Percentiles rank a stretch among this genome's conserved stretches.
Conservation (phyloP, 257 asterid species). For the Solanum arcanum region DNA sequence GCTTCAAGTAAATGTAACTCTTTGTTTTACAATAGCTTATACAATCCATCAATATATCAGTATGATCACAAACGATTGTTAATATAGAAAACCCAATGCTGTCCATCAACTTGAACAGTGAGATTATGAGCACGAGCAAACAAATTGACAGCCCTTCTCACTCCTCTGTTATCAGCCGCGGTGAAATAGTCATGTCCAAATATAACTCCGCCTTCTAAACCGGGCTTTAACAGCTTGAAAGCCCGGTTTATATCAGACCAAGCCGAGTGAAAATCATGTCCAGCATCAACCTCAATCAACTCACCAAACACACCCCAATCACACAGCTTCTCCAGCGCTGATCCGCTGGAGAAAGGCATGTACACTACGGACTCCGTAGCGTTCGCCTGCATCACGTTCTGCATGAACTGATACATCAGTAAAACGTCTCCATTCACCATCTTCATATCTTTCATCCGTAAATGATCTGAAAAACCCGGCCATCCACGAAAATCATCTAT, state of each 20-base stretch:
- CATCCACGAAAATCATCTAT: constrained; percentile 74
- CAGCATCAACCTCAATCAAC: constrained; percentile 57
- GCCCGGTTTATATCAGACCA: constrained; percentile 59
- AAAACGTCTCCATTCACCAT: constrained; percentile 50
- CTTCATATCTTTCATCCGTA: constrained; percentile 28
- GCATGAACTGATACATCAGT: constrained; percentile 59
- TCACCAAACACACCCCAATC: constrained; percentile 64
- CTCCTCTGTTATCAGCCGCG: constrained; percentile 37
- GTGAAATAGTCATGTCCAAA: constrained; percentile 48
- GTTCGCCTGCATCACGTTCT: constrained; percentile 32
- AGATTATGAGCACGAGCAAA: constrained; percentile 34
- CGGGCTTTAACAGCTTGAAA: constrained; percentile 31
- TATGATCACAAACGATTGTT: not conserved
- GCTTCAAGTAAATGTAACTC: not conserved
- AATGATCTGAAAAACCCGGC: constrained; percentile 44
- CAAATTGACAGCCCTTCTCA: constrained; percentile 39
- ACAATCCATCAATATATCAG: not conserved
- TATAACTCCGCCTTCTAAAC: constrained; percentile 24
- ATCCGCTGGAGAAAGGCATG: constrained; percentile 47
- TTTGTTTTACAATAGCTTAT: not conserved
- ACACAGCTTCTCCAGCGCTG: constrained; percentile 47
- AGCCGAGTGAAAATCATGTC: constrained; percentile 65
- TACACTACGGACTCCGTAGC: constrained; percentile 19
- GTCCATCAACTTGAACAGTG: constrained; percentile 35
- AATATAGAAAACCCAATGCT: constrained; percentile 36